A percentile compares a stretch with the other conserved stretches of the same genome.
Conservation (phyloP, 495 filamentous ascomycete genomes). For the Penicillium samsonianum region DNA sequence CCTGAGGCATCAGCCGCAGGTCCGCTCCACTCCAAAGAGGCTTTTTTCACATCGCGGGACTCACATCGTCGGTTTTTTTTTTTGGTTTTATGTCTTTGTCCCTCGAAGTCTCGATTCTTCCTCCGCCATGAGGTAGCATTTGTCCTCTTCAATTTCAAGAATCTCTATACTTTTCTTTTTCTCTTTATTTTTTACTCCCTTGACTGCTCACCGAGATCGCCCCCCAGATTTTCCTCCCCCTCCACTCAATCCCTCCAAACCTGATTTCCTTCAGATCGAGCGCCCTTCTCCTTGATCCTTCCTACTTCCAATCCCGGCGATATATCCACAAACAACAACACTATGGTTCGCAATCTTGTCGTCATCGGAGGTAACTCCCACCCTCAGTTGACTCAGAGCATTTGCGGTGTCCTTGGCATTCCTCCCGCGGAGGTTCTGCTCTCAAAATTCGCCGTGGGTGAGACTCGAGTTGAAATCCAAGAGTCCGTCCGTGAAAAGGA, state of each 20-base stretch:
- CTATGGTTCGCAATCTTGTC: constrained; percentile 94
- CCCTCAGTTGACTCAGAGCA: constrained; percentile 77
- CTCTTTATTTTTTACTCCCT: constrained; percentile 15
- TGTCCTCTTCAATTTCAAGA: constrained; percentile 23
- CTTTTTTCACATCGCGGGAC: constrained; percentile 42
- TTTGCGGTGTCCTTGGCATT: constrained; percentile 85
- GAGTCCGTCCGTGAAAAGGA: constrained; percentile 97
- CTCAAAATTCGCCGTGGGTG: constrained; percentile 89
- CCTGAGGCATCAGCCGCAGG: constrained; percentile 20
- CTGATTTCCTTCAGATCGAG: constrained; percentile 31
- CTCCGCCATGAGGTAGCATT: constrained; percentile 44
- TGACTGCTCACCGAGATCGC: constrained; percentile 27
- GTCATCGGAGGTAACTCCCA: constrained; percentile 93
- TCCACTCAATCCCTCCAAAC: constrained; percentile 33
- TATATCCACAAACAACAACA: constrained; percentile 15
- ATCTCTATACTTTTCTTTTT: constrained; percentile 18
- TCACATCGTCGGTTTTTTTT: constrained; percentile 30
- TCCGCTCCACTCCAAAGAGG: constrained; percentile 37
- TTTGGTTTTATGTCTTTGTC: constrained; percentile 22
- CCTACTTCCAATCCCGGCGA: constrained; percentile 8
- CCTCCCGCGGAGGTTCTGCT: constrained; percentile 79
- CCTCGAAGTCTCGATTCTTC: constrained; percentile 21
- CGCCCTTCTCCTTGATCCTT: constrained; percentile 18
- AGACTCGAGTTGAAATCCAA: constrained; percentile 91
- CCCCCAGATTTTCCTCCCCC: constrained; percentile 42